Evolutionary conservation across 1,284 basidiomycete species (phyloP).

Genomic region (Neotropicomus parvogracilis): DNA sequence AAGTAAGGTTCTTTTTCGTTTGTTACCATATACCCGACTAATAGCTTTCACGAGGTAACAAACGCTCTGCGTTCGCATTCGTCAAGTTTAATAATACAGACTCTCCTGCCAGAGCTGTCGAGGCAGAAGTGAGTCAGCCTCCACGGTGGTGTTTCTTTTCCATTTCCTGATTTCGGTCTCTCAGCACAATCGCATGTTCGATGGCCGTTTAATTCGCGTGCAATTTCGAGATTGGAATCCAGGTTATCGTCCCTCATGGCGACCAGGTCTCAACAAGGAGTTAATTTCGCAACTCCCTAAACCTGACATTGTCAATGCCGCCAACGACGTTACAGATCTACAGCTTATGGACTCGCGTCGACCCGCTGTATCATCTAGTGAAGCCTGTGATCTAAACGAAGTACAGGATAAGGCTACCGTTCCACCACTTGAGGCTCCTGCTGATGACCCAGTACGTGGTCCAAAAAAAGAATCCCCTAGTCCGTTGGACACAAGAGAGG

Average conservation of each 20-base stretch:
- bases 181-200: constrained; percentile 65
- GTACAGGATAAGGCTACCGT: constrained; percentile 11
- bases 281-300: constrained; percentile 23
- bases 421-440: not conserved
- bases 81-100: constrained; percentile 63
- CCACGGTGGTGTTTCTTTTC: not conserved
- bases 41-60: constrained; percentile 46
- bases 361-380: constrained; percentile 3
- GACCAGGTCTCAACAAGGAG: constrained; percentile 35
- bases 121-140: constrained; percentile 49
- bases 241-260: constrained; percentile 42
- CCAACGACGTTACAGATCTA: constrained; percentile 10
- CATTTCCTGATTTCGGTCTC: not conserved
- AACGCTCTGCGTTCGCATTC: constrained; percentile 68
- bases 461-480: constrained; percentile 5
- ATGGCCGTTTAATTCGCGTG: constrained; percentile 68
- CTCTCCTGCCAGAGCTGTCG: constrained; percentile 56
- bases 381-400: constrained; percentile 21
- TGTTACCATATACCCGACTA: not conserved
- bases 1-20: constrained; percentile 38
- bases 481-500: constrained; percentile 10
- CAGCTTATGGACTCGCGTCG: constrained; percentile 8
- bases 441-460: constrained; percentile 1
- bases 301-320: constrained; percentile 6
- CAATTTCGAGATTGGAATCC: constrained; percentile 61